A percentile compares a stretch with the other conserved stretches of the same genome.
phyloP scores from a whole-genome alignment of 768 basidiomycete species.

The Podaxis sp. region DNA sequence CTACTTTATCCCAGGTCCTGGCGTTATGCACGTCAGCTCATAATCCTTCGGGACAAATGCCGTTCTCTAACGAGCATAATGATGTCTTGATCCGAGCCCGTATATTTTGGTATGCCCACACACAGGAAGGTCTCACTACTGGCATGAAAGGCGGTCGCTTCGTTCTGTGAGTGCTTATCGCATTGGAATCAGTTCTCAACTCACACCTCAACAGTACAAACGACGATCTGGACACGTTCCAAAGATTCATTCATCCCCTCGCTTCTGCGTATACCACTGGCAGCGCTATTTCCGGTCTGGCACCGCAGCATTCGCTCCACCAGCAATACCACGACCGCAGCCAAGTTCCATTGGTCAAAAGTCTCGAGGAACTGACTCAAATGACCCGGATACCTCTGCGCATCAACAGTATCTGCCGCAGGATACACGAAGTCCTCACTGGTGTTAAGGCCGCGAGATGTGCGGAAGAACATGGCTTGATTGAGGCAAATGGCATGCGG shows the following conservation, averaged over 20 bases:
- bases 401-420: conserved; percentile 74
- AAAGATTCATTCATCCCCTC: conserved; percentile 50
- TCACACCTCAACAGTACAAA: conserved; percentile 46
- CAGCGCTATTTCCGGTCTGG: conserved; percentile 23
- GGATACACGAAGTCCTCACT: conserved; percentile 76
- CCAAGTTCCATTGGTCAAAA: background rate
- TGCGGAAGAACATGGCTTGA: conserved; percentile 47
- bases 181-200: background rate
- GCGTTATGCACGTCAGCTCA: conserved; percentile 63
- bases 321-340: conserved; percentile 9
- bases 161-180: conserved; percentile 55
- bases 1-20: conserved; percentile 79
- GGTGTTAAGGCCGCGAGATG: conserved; percentile 70
- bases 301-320: conserved; percentile 34
- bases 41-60: conserved; percentile 31
- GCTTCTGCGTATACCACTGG: conserved; percentile 26
- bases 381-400: conserved; percentile 55
- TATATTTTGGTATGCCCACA: conserved; percentile 88
- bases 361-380: conserved; percentile 5
- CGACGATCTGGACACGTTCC: conserved; percentile 76
- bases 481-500: conserved; percentile 66
- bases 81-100: conserved; percentile 70
- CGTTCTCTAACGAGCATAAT: conserved; percentile 49
- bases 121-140: conserved; percentile 80
- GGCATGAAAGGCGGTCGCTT: conserved; percentile 86